These are phyloP conservation scores for Alternaria solani DNA, from an alignment of 2,329 filamentous ascomycete species.

Conservation along the genomic window DNA sequence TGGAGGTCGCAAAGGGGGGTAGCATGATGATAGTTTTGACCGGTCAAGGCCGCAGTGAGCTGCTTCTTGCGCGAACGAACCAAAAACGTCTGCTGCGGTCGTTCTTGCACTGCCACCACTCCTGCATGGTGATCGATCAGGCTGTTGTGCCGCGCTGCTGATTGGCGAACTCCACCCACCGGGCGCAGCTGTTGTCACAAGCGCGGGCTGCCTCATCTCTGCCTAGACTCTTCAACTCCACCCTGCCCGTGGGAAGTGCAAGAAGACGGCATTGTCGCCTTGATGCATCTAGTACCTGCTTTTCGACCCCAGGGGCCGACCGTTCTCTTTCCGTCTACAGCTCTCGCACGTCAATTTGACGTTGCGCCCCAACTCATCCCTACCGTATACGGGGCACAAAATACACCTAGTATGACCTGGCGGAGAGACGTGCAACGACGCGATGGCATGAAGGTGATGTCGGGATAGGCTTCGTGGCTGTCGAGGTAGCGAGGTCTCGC, in stretches of 20 bases:
- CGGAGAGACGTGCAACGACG: not conserved
- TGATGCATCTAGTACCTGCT: not conserved
- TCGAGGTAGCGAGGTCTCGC: not conserved
- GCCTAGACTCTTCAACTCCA: not conserved
- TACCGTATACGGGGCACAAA: not conserved
- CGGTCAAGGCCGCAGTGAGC: conserved; percentile 31
- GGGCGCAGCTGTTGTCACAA: conserved; percentile 4
- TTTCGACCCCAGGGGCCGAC: not conserved
- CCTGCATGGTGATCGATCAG: conserved; percentile 16
- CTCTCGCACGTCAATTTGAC: not conserved
- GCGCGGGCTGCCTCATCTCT: conserved; percentile 5
- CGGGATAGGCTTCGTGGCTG: conserved; percentile 15
- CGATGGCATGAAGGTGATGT: conserved; percentile 6
- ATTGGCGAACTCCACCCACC: conserved; percentile 9
- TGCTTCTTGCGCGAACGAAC: not conserved
- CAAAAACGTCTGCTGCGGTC: conserved; percentile 13
- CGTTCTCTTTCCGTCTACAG: not conserved
- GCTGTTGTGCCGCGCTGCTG: conserved; percentile 14
- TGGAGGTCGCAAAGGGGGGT: conserved; percentile 17
- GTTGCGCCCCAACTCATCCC: not conserved
- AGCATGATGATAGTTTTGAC: conserved; percentile 27
- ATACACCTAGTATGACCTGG: not conserved
- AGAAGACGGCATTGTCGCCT: not conserved
- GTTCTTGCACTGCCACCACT: conserved; percentile 23
- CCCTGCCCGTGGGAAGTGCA: not conserved